Evolutionary conservation across 495 filamentous ascomycete genomes (phyloP).

Genomic region (Penicillium waksmanii): DNA sequence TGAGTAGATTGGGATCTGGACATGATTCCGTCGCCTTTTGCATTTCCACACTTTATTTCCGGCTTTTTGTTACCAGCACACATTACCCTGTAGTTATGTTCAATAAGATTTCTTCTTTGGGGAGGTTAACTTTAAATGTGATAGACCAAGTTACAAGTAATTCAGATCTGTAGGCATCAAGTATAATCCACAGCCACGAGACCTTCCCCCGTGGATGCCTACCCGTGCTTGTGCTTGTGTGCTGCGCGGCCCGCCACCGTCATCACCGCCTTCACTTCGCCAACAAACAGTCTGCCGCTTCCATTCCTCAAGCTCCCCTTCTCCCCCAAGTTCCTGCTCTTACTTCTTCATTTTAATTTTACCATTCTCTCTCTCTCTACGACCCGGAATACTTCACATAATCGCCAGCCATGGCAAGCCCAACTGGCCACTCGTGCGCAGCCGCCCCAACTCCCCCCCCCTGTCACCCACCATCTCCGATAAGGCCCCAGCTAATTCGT

Average conservation of each 20-base stretch:
- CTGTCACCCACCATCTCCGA: conserved; percentile 30
- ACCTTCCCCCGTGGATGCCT: conserved; percentile 17
- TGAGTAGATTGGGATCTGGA: conserved; percentile 62
- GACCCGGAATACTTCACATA: conserved; percentile 22
- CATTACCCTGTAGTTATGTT: conserved; percentile 51
- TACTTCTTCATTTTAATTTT: conserved; percentile 13
- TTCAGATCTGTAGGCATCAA: neutral
- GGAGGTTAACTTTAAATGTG: neutral
- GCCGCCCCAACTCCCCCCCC: conserved; percentile 27
- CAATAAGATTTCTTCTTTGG: conserved; percentile 15
- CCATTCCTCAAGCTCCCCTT: conserved; percentile 15
- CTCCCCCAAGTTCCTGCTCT: conserved; percentile 7
- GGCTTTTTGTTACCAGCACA: conserved; percentile 35
- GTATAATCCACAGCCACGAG: neutral
- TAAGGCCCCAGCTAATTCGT: conserved; percentile 32
- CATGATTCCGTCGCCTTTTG: conserved; percentile 20
- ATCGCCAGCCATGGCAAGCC: conserved; percentile 53
- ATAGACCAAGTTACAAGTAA: too few species aligned
- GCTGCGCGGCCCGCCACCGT: conserved; percentile 24
- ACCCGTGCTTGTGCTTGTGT: neutral
- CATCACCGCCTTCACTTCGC: conserved; percentile 35
- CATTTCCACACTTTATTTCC: conserved; percentile 24
- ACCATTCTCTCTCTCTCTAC: conserved; percentile 5
- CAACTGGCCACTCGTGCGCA: conserved; percentile 53
- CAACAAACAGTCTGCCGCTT: conserved; percentile 33